Conservation (phyloP, 768 basidiomycete species). For the Amanita polypyramis region DNA sequence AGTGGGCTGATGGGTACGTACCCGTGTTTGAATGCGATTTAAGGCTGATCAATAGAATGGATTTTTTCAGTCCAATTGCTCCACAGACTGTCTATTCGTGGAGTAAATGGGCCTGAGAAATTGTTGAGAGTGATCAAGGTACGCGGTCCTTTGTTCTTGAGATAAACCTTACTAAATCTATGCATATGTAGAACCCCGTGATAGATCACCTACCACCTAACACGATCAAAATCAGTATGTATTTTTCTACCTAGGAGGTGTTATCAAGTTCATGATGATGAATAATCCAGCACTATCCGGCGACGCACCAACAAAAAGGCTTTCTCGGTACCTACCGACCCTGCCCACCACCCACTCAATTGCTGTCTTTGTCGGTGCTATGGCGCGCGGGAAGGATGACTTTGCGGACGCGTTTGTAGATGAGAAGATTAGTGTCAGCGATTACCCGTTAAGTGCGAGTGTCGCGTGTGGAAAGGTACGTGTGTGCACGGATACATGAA, state of each 20-base stretch:
- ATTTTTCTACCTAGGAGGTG: not conserved
- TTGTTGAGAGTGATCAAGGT: conserved; percentile 95
- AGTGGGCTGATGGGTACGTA: conserved; percentile 93
- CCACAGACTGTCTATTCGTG: conserved; percentile 90
- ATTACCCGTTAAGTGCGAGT: conserved; percentile 85
- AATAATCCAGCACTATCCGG: conserved; percentile 68
- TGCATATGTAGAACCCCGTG: conserved; percentile 69
- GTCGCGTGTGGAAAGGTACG: conserved; percentile 96
- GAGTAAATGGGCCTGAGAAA: conserved; percentile 95
- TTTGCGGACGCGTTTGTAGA: conserved; percentile 95
- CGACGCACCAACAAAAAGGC: conserved; percentile 71
- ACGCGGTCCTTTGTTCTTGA: conserved; percentile 9
- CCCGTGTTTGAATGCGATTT: not conserved
- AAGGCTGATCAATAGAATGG: not conserved
- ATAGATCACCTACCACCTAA: conserved; percentile 91
- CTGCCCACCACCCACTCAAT: conserved; percentile 83
- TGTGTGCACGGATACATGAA: not conserved
- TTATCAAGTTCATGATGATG: conserved; percentile 8
- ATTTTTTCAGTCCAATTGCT: conserved; percentile 78
- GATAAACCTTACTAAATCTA: not conserved
- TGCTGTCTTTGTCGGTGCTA: conserved; percentile 95
- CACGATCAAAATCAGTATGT: conserved; percentile 90
- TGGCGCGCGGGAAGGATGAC: conserved; percentile 94
- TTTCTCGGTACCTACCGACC: conserved; percentile 78
- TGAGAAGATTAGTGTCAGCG: conserved; percentile 93